Conservation (phyloP, 2,329 filamentous ascomycete genomes). For the Nectriaceae sp. region DNA sequence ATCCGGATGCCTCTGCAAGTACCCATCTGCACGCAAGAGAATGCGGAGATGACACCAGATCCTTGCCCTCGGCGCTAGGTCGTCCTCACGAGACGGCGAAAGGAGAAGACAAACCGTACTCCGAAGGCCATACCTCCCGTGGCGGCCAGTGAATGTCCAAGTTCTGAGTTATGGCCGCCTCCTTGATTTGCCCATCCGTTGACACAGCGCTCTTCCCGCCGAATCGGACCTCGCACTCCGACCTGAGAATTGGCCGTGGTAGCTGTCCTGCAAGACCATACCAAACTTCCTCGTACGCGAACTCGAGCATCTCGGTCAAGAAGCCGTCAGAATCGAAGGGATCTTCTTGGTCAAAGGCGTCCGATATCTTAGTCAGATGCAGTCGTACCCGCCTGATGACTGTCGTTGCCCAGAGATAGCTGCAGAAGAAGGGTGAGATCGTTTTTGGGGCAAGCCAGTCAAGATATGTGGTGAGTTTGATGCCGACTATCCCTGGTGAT, state of each 20-base stretch:
- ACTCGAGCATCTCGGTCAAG: conserved; percentile 29
- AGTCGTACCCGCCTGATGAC: conserved; percentile 30
- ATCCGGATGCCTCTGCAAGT: too few relatives aligned
- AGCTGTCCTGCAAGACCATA: conserved; percentile 31
- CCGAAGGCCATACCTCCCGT: too few relatives aligned
- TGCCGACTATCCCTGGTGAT: conserved; percentile 20
- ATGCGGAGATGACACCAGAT: too few relatives aligned
- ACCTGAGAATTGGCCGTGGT: conserved; percentile 32
- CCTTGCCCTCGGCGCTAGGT: too few relatives aligned
- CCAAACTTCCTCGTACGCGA: conserved; percentile 33
- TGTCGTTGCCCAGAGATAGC: conserved; percentile 33
- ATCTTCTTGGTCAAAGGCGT: conserved; percentile 10
- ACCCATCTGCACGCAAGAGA: too few relatives aligned
- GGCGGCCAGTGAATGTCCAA: too few relatives aligned
- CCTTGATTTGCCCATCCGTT: too few relatives aligned
- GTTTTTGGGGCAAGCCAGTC: conserved; percentile 33
- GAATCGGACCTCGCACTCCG: conserved; percentile 21
- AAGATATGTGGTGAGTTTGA: conserved; percentile 34
- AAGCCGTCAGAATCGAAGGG: conserved; percentile 30
- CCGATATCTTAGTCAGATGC: conserved; percentile 23
- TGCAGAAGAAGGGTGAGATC: conserved; percentile 24
- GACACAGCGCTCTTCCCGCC: too few relatives aligned
- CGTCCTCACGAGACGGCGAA: too few relatives aligned
- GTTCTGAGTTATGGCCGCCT: too few relatives aligned
- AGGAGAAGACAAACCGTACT: too few relatives aligned